A percentile compares a stretch with the other conserved stretches of the same genome.
Conservation (phyloP, 805 yeast species). For the Jamesozyma jinghongensis region DNA sequence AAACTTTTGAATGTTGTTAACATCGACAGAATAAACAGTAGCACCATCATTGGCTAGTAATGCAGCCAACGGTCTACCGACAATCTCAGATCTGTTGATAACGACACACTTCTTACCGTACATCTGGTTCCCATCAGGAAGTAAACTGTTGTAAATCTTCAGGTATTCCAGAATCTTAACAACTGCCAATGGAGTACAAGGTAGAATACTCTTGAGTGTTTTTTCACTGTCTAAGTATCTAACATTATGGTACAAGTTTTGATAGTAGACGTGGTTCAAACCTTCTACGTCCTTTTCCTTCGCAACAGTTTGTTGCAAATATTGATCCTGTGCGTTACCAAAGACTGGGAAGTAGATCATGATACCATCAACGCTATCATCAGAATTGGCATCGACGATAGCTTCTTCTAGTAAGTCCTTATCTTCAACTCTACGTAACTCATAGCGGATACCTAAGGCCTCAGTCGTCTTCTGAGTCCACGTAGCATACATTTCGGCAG, state of each 20-base stretch:
- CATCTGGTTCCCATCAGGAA: conserved; percentile 83
- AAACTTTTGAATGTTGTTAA: conserved; percentile 79
- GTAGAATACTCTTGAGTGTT: conserved; percentile 73
- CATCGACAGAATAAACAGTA: conserved; percentile 83
- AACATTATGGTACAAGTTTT: conserved; percentile 89
- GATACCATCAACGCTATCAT: conserved; percentile 73
- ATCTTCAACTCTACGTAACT: conserved; percentile 54
- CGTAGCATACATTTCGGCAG: conserved; percentile 88
- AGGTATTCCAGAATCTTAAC: conserved; percentile 88
- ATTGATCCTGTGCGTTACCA: conserved; percentile 91
- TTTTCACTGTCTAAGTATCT: conserved; percentile 74
- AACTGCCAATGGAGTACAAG: conserved; percentile 93
- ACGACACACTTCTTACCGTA: conserved; percentile 89
- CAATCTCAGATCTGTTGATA: conserved; percentile 92
- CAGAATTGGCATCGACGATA: conserved; percentile 72
- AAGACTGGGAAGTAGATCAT: conserved; percentile 97
- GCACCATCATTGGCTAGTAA: conserved; percentile 96
- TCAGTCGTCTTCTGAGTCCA: conserved; percentile 93
- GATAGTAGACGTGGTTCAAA: conserved; percentile 78
- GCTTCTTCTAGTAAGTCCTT: conserved; percentile 82
- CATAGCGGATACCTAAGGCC: conserved; percentile 78
- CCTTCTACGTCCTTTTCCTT: conserved; percentile 95
- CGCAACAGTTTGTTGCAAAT: conserved; percentile 87
- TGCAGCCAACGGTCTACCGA: conserved; percentile 95
- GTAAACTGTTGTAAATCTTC: conserved; percentile 72